Evolutionary conservation across 805 yeast genomes (phyloP).

Genomic region (Candida chauliodis): DNA sequence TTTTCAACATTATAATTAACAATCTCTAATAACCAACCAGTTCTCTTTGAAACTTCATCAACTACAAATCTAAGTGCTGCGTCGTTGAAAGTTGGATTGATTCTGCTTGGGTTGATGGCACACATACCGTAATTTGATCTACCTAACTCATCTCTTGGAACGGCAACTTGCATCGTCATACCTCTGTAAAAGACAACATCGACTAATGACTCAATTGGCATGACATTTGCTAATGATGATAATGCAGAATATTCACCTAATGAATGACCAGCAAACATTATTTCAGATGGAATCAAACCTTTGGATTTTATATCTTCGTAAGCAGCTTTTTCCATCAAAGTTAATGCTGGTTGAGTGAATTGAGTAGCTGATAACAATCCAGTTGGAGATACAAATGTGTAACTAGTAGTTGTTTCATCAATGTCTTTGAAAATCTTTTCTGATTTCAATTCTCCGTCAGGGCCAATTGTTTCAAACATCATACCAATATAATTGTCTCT

Average conservation of each 20-base stretch:
- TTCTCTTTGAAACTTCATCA: constrained; percentile 76
- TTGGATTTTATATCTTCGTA: constrained; percentile 95
- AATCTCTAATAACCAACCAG: constrained; percentile 94
- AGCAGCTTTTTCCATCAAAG: constrained; percentile 98
- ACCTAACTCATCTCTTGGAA: constrained; percentile 92
- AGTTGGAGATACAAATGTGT: constrained; percentile 86
- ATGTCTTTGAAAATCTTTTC: constrained; percentile 96
- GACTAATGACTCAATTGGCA: constrained; percentile 96
- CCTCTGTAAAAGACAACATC: constrained; percentile 99
- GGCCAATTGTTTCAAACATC: constrained; percentile 95
- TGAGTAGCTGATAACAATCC: constrained; percentile 98
- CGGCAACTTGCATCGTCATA: constrained; percentile 99
- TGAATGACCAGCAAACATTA: constrained; percentile 98
- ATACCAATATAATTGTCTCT: constrained; percentile 92
- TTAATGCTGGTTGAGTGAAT: constrained; percentile 98
- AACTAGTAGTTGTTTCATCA: constrained; percentile 73
- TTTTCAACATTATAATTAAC: constrained; percentile 98
- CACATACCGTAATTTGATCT: constrained; percentile 99
- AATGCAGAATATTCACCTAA: constrained; percentile 98
- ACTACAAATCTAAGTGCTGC: constrained; percentile 93
- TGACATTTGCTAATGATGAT: constrained; percentile 94
- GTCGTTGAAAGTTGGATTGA: constrained; percentile 83
- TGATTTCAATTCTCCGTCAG: constrained; percentile 75
- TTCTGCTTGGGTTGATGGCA: constrained; percentile 96
- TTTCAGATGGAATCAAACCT: constrained; percentile 91